Base-by-base conservation (phyloP, 139 green algal genomes). In the Closterium sp. region DNA sequence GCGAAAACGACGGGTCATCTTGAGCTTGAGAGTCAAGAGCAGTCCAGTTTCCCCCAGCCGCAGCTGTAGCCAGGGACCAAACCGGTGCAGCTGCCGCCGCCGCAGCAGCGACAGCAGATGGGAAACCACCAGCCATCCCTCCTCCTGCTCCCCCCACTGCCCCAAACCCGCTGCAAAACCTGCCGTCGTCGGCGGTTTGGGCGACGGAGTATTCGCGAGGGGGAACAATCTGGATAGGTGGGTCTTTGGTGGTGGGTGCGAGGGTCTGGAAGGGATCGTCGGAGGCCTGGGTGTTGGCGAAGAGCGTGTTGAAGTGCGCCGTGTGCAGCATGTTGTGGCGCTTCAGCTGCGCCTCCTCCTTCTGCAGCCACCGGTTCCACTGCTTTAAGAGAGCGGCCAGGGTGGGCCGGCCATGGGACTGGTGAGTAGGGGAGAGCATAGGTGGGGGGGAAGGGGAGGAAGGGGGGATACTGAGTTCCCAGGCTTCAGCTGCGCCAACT, bases 351-450 rank as follows among this genome's bases (percentile, higher is more conserved):
- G 31, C 31, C 84, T 92, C 84, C 85, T 93, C 28, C 85, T 85
- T 91, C n/a, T 87, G 35, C 84, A 93, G 8, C n/a, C 23, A 85
- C 2, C 87, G 31, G 38, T 93, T 93, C 90, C 90, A 93, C 21
- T 93, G 35, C 32, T 93, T 32, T 19, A 91, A 19, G 3, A 93
- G 86, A 0, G n/a, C 28, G 38, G n/a, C 28, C 8, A 92, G 36
- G 8, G 87, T 88, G 6, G 87, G 87, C 33, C 90, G n/a, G 5
- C 90, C 90, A n/a, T 93, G 87, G 6, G 35, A 32, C 87, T 91
- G 87, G 76, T 7, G 25, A 12, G 5, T 7, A n/a, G 28, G 76
- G 28, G 30, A 33, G 6, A 85, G 30, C 2, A 7, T 7, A 2
- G 4, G 81, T 32, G 34, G 19, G 25, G 55, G 85, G 33, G 21